Evolutionary conservation across 148 eudicot species (phyloP), one percentile per base, ranked within the genome.

Genomic region (Polygonum aviculare): DNA sequence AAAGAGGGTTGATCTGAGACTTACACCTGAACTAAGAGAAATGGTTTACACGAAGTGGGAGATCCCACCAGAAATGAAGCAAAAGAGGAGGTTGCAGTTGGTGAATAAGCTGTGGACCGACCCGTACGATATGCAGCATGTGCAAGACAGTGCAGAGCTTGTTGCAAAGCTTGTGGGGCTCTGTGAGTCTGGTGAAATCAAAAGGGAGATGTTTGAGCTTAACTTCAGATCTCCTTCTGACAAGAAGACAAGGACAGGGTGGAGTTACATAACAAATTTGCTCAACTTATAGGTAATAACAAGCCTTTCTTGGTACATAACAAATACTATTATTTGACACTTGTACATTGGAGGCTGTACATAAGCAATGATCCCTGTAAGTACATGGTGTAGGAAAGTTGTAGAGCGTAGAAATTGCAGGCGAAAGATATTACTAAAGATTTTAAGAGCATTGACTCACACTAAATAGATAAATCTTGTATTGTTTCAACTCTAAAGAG

Each of bases 161-260:
- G 97, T 94, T 40, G 98, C 97, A 11, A 92, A 90, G 83, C 89
- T 94, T 9, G 97, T 94, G 2, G 97, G 98, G 2, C 92, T 92
- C 63, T 94, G 97, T 36, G 97, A 94, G 78, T 45, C 48, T 10
- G 48, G 48, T 45, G 97, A 88, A 50, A 84, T 86, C 41, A 79
- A 89, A 0, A 87, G 85, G 90, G 98, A 94, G 86, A 94, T 94
- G 98, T 94, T 94, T 79, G 87, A 84, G 82, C 91, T 94, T 21
- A 92, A 89, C 74, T 92, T 94, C 75, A 91, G 78, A 41, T 80
- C 90, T 10, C 90, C 88, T 48, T 80, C 84, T 63, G 98, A 93
- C 62, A 93, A 90, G 80, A 92, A 92, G 84, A 78, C 91, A 69
- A 89, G 98, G 98, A 90, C 90, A 93, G 97, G 97, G 4, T 92